Base-by-base conservation (phyloP, 1,284 basidiomycete genomes). In the Microstroma glucosiphilum region DNA sequence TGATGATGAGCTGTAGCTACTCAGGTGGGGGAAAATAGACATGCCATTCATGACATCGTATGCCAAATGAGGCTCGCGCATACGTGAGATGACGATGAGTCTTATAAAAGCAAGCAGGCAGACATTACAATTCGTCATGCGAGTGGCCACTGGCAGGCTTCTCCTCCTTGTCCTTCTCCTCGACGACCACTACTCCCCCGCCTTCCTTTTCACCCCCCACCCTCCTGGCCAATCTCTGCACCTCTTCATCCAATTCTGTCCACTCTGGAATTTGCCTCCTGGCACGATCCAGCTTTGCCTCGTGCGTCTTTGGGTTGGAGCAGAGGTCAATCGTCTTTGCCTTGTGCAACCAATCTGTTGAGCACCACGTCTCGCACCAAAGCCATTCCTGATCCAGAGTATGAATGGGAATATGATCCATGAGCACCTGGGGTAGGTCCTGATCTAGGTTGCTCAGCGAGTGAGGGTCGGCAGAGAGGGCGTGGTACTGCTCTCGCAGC, bases 361-460 rank as follows among this genome's bases (percentile, higher is more conserved):
- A 69, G 61, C 77, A 78, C 77, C 77, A 78, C 3, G 77, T 78
- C 69, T 78, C 77, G 68, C 77, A 78, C 77, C 77, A 78, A 9
- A 78, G 65, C 76, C 76, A 78, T 11, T 70, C 69, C 51, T 77
- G 69, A 40, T 66, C 67, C 12, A 78, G 63, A 15, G 73, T 76
- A 51, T 65, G 60, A 62, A 78, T 77, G 6, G 75, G 75, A 3
- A 78, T 57, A 21, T 60, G 59, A 37, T 63, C 57, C 23, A 53
- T 49, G 51, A 55, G 53, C 62, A 72, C 69, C 61, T 77, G 74
- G 8, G 75, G 75, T 30, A 77, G 60, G 58, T 78, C 75, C 85
- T 98, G 94, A 77, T 98, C 94, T 26, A 98, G 83, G 78, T 98
- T 98, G 57, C 92, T 88, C 1, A 98, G 83, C 6, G 91, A 96